Conservation (phyloP, 805 yeast genomes). For the Candida ipomoeae region DNA sequence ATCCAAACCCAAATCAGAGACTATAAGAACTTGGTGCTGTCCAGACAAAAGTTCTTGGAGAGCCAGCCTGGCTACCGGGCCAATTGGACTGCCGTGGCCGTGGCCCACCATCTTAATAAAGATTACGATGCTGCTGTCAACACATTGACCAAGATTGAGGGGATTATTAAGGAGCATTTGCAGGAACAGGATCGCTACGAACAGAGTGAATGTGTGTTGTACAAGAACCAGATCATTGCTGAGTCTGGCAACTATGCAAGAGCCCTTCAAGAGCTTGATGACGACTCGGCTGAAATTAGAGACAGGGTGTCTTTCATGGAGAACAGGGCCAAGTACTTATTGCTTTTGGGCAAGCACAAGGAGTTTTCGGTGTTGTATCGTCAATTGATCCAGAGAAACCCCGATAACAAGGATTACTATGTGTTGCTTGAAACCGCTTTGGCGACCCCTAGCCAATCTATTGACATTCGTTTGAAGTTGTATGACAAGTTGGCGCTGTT, state of each 20-base stretch:
- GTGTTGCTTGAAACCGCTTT: constrained; percentile 61
- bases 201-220: constrained; percentile 74
- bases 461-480: constrained; percentile 49
- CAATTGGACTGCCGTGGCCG: constrained; percentile 84
- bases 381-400: constrained; percentile 73
- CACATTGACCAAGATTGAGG: constrained; percentile 73
- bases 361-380: constrained; percentile 72
- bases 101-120: constrained; percentile 74
- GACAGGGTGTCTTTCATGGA: constrained; percentile 65
- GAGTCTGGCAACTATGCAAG: constrained; percentile 58
- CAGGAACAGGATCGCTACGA: constrained; percentile 58
- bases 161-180: constrained; percentile 62
- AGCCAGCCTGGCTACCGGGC: constrained; percentile 78
- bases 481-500: constrained; percentile 62
- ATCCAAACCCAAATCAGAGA: constrained; percentile 80
- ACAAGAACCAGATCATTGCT: constrained; percentile 62
- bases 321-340: constrained; percentile 58
- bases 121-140: constrained; percentile 66
- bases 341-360: constrained; percentile 50
- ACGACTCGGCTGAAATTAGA: constrained; percentile 43
- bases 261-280: constrained; percentile 60
- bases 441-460: constrained; percentile 45
- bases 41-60: constrained; percentile 68
- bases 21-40: constrained; percentile 53
- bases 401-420: constrained; percentile 71